These are phyloP conservation scores for Phytophthora ohioensis DNA, from an alignment of 352 stramenopile genomes.

Conservation along the genomic window DNA sequence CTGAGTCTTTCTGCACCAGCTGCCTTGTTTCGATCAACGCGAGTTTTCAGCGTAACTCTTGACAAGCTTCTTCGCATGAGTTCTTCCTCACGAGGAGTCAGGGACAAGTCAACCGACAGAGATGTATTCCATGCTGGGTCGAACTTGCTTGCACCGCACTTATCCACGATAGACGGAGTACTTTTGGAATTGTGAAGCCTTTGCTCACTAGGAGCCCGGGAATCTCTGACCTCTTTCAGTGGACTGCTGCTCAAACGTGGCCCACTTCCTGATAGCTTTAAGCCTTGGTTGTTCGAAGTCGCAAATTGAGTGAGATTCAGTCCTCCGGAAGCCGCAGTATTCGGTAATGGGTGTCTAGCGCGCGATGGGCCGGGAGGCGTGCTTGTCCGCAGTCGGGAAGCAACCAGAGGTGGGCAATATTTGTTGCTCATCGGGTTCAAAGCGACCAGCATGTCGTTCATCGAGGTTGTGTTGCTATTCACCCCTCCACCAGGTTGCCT, in stretches of 20 bases:
- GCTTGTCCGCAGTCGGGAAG: slow-evolving; percentile 48
- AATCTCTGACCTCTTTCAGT: neutral
- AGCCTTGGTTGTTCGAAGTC: slow-evolving; percentile 16
- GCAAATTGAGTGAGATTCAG: neutral
- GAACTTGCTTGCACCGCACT: neutral
- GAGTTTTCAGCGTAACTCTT: slow-evolving; percentile 61
- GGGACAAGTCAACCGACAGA: slow-evolving; percentile 4
- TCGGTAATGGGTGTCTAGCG: neutral
- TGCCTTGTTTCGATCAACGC: slow-evolving; percentile 54
- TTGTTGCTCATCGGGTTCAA: slow-evolving; percentile 60
- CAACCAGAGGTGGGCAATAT: slow-evolving; percentile 64
- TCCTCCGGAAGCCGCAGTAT: slow-evolving; percentile 3
- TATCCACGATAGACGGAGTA: slow-evolving; percentile 20
- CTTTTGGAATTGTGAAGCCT: slow-evolving; percentile 24
- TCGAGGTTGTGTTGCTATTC: slow-evolving; percentile 45
- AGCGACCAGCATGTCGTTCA: slow-evolving; percentile 45
- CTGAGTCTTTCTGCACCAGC: slow-evolving; percentile 31
- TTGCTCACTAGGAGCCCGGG: slow-evolving; percentile 1
- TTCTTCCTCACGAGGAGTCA: slow-evolving; percentile 49
- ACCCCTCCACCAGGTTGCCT: slow-evolving; percentile 29
- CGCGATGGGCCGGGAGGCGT: slow-evolving; percentile 1
- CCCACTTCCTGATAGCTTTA: neutral
- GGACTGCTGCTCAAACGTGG: neutral
- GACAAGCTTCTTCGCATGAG: slow-evolving; percentile 71
- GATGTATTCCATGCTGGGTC: slow-evolving; percentile 6